A percentile compares a stretch with the other conserved stretches of the same genome.
Evolutionary conservation across 257 asterid genomes (phyloP).

Genomic region (Fraxinus pennsylvanica): DNA sequence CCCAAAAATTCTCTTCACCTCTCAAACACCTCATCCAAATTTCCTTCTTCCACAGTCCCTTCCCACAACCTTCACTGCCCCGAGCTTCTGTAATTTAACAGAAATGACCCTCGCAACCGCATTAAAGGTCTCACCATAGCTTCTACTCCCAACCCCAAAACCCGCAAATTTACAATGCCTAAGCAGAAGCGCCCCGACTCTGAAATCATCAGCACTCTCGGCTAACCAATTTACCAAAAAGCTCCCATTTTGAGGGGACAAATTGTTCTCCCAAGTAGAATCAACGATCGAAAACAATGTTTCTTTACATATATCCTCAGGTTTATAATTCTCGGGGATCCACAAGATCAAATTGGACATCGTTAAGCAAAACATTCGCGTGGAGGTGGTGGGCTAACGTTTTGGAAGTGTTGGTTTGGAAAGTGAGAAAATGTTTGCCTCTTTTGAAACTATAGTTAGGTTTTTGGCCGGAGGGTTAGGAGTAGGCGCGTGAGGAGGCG

Average conservation of each 20-base stretch:
- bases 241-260: conserved; percentile 62
- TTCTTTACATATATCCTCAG: conserved; percentile 82
- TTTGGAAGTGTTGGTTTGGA: conserved; percentile 77
- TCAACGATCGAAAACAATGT: conserved; percentile 56
- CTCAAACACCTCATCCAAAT: conserved; percentile 72
- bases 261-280: conserved; percentile 93
- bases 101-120: conserved; percentile 60
- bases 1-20: too few relatives aligned
- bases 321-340: conserved; percentile 80
- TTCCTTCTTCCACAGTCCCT: conserved; percentile 78
- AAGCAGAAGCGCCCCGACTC: conserved; percentile 80
- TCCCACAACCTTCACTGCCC: conserved; percentile 73
- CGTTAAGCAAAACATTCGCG: conserved; percentile 41
- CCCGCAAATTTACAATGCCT: conserved; percentile 65
- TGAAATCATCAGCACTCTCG: conserved; percentile 88
- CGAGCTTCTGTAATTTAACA: conserved; percentile 60
- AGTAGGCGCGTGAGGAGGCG: conserved; percentile 51
- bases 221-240: conserved; percentile 81
- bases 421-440: conserved; percentile 76
- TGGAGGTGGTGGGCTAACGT: conserved; percentile 81
- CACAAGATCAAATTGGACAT: conserved; percentile 60
- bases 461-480: conserved; percentile 22
- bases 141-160: conserved; percentile 87
- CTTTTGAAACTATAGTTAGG: conserved; percentile 26
- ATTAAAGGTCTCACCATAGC: conserved; percentile 70